Base-by-base conservation (phyloP, 176 grass and related monocot species). In the Eragrostis curvula region DNA sequence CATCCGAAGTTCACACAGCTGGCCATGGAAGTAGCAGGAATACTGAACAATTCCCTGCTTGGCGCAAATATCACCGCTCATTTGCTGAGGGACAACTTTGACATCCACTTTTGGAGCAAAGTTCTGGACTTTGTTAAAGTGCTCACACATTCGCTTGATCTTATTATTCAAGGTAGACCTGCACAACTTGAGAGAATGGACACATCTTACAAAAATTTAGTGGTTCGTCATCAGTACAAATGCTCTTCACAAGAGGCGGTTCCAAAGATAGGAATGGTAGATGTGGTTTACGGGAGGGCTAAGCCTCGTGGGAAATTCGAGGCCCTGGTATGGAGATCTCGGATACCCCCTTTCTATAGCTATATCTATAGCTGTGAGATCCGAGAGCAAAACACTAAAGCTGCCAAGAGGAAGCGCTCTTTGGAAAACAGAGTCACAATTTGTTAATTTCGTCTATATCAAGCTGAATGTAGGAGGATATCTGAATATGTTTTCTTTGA, bases 1-100 rank as follows among this genome's bases (percentile, higher is more conserved):
- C 70, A 73, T n/a, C 6, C 68, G 44, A 3, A 24, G 9, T 17
- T 53, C 2, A 3, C 12, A 9, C 23, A 50, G 3, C 8, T 73
- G 12, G 70, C 66, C 57, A 74, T 65, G 81, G 70, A 72, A 43
- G 49, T 82, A 62, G 80, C 28, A 18, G 49, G 25, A 28, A 1
- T 5, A 8, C 42, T 17, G 59, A 70, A 58, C 5, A 5, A 24
- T 29, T 3, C 1, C 8, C 2, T 81, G 7, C 3, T 5, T 29
- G 39, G 15, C 10, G 79, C 50, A 23, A 59, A 32, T 24, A 1
- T 32, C 17, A 16, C 27, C 6, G 18, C 53, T 15, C 4, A 12
- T 20, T 12, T 72, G 8, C 20, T 82, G 55, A 39, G 79, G 42
- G 50, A 39, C 3, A 81, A 81, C 20, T 70, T 81, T 71, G 8